phyloP scores from a whole-genome alignment of 2,329 filamentous ascomycete species.

The Phyllosticta citriasiana region DNA sequence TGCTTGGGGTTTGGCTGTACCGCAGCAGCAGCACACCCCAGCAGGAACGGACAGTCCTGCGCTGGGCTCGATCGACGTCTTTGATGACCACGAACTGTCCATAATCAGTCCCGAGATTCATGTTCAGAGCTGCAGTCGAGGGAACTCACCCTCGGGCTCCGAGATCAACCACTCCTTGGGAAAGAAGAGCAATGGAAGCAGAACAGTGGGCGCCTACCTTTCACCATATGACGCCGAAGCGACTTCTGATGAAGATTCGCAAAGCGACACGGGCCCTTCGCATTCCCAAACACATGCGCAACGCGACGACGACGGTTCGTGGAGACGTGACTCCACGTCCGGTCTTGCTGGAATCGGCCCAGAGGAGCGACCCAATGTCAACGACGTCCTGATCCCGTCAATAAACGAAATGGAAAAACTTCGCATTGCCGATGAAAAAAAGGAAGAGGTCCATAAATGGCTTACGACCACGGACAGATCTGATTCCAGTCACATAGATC shows the following conservation, averaged over 20 bases:
- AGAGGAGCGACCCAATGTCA: conserved; percentile 30
- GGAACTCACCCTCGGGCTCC: conserved; percentile 25
- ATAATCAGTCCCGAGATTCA: conserved; percentile 30
- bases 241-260: conserved; percentile 21
- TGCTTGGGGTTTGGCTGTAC: not conserved
- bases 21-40: conserved; percentile 26
- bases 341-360: conserved; percentile 40
- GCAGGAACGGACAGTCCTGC: conserved; percentile 28
- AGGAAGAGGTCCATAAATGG: conserved; percentile 45
- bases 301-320: conserved; percentile 38
- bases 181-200: conserved; percentile 26
- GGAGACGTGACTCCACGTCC: conserved; percentile 29
- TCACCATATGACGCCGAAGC: conserved; percentile 28
- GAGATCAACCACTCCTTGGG: conserved; percentile 24
- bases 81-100: conserved; percentile 21
- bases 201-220: conserved; percentile 26
- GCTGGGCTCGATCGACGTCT: conserved; percentile 18
- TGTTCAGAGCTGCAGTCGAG: conserved; percentile 27
- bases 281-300: conserved; percentile 11
- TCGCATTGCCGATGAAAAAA: conserved; percentile 40
- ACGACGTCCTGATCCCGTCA: conserved; percentile 35
- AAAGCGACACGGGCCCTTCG: not conserved
- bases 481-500: conserved; percentile 14
- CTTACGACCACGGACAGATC: conserved; percentile 30
- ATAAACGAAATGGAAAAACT: conserved; percentile 41